Evolutionary conservation across 2,329 filamentous ascomycete genomes (phyloP).

Genomic region (Orbilia blumenaviensis): DNA sequence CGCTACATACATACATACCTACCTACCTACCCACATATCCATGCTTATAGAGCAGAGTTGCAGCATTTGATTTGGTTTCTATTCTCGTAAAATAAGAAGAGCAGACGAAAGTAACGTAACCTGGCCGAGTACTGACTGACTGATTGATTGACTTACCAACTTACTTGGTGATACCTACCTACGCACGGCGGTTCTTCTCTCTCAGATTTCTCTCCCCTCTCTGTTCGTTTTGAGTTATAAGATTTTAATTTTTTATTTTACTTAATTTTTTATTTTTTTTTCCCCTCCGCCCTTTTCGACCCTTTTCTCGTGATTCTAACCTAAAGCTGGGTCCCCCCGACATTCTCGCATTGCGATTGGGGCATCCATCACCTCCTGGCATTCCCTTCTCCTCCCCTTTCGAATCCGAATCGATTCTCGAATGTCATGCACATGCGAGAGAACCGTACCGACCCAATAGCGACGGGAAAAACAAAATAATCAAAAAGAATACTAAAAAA

Average conservation of each 20-base stretch:
- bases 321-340: conserved; percentile 40
- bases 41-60: too few species aligned
- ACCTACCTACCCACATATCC: too few species aligned
- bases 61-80: neutral
- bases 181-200: conserved; percentile 15
- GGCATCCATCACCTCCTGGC: conserved; percentile 37
- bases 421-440: conserved; percentile 17
- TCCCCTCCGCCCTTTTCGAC: conserved; percentile 38
- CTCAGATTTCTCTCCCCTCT: conserved; percentile 49
- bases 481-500: neutral
- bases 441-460: too few species aligned
- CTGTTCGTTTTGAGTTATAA: conserved; percentile 47
- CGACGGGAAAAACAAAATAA: too few species aligned
- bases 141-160: too few species aligned
- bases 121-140: too few species aligned
- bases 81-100: too few species aligned
- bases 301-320: conserved; percentile 50
- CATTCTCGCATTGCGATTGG: conserved; percentile 40
- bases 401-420: neutral
- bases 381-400: conserved; percentile 42
- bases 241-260: too few species aligned
- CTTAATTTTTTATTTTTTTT: too few species aligned
- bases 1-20: neutral
- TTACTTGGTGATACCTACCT: too few species aligned
- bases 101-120: too few species aligned